phyloP scores from a whole-genome alignment of 306 rosid genomes.

The Gastrolobium bilobum region DNA sequence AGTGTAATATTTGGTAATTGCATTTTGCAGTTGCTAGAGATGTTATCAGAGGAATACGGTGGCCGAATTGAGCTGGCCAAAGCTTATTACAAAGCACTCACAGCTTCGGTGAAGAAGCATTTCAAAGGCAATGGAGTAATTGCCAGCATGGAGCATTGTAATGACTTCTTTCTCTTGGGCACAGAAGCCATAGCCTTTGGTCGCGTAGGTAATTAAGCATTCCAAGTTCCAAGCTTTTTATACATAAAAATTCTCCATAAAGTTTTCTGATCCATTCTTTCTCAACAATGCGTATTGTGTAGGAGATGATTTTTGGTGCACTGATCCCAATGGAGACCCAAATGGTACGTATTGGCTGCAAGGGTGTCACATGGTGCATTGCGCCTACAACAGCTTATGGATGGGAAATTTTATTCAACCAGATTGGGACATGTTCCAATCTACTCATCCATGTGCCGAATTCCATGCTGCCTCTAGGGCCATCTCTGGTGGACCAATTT shows the following conservation, averaged over 20 bases:
- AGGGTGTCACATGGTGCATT: conserved; percentile 88
- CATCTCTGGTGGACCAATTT: conserved; percentile 82
- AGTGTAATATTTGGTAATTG: not conserved
- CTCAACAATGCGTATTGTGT: not conserved
- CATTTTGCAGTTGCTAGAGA: conserved; percentile 71
- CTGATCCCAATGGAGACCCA: conserved; percentile 70
- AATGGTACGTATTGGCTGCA: conserved; percentile 83
- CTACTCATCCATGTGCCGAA: conserved; percentile 76
- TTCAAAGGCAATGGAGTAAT: conserved; percentile 85
- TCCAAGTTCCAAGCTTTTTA: not conserved
- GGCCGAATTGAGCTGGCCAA: conserved; percentile 75
- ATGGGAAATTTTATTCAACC: conserved; percentile 86
- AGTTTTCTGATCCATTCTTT: not conserved
- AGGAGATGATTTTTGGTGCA: conserved; percentile 88
- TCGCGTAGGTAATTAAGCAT: conserved; percentile 63
- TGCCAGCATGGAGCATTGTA: conserved; percentile 88
- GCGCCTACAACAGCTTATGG: conserved; percentile 86
- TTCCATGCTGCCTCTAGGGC: conserved; percentile 82
- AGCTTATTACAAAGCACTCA: conserved; percentile 77
- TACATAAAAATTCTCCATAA: not conserved
- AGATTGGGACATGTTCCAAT: conserved; percentile 94
- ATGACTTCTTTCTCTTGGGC: conserved; percentile 83
- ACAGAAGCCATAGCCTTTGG: conserved; percentile 77
- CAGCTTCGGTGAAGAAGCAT: conserved; percentile 68
- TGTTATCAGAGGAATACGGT: conserved; percentile 73